phyloP scores from a whole-genome alignment of 2,329 filamentous ascomycete species.

The Monilinia laxa region DNA sequence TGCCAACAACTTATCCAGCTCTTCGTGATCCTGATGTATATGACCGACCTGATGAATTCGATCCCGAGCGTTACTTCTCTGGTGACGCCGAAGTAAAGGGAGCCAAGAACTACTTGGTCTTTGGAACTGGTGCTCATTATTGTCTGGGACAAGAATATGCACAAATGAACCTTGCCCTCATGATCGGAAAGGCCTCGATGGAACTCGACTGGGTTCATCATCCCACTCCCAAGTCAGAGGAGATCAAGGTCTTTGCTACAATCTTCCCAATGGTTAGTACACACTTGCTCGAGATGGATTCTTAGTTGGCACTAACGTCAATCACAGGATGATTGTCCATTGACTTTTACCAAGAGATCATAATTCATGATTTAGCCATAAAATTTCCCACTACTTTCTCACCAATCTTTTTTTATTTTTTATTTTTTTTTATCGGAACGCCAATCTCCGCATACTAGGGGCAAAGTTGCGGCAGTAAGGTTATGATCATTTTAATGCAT shows the following conservation, averaged over 20 bases:
- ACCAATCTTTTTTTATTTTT: too few species aligned
- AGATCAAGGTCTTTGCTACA: slow-evolving; percentile 97
- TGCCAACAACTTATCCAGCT: slow-evolving; percentile 86
- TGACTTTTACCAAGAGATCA: slow-evolving; percentile 23
- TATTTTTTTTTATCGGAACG: slow-evolving; percentile 16
- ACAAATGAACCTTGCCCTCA: slow-evolving; percentile 80
- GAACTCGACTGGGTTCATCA: slow-evolving; percentile 88
- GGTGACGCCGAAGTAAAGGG: slow-evolving; percentile 79
- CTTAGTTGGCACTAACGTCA: slow-evolving; percentile 8
- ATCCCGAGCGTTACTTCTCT: slow-evolving; percentile 87
- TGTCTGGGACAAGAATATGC: slow-evolving; percentile 94
- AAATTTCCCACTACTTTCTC: slow-evolving; percentile 9
- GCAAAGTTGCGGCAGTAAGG: slow-evolving; percentile 16
- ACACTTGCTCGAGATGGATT: not conserved
- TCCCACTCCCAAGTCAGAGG: slow-evolving; percentile 78
- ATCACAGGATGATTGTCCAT: slow-evolving; percentile 25
- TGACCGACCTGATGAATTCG: slow-evolving; percentile 81
- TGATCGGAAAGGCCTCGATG: slow-evolving; percentile 87
- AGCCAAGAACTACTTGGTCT: slow-evolving; percentile 94
- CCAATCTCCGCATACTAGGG: slow-evolving; percentile 17
- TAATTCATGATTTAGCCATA: not conserved
- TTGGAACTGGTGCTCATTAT: slow-evolving; percentile 94
- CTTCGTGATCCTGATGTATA: slow-evolving; percentile 93
- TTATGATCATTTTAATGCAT: slow-evolving; percentile 21
- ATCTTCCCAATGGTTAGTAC: slow-evolving; percentile 87